A percentile compares a stretch with the other conserved stretches of the same genome.
These are phyloP conservation scores for Zea mays DNA, from an alignment of 176 grass and related monocot genomes.

Conservation along the genomic window Zm-B73-REFERENCE-NAM-5.0 NC_050100.1:51413501-51414000, in stretches of 20 bases:
- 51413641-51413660: background rate
- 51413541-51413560: conserved; percentile 83
- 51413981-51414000: too few species aligned
- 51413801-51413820: conserved; percentile 69
- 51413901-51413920: conserved; percentile 39
- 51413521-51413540: conserved; percentile 73
- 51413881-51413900: conserved; percentile 67
- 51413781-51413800: conserved; percentile 64
- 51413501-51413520: conserved; percentile 79
- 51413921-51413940: background rate
- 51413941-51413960: conserved; percentile 4
- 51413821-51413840: conserved; percentile 64
- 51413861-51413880: conserved; percentile 68
- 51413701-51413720: conserved; percentile 89
- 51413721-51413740: conserved; percentile 66
- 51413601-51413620: conserved; percentile 4
- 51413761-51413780: conserved; percentile 63
- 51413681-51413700: conserved; percentile 95
- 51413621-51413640: background rate
- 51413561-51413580: conserved; percentile 92
- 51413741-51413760: conserved; percentile 63
- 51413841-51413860: conserved; percentile 54
- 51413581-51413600: conserved; percentile 45
- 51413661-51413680: conserved; percentile 84
- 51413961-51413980: background rate